Evolutionary conservation across 371 early-diverging fungal species (phyloP).

Genomic region (Mortierella sp.): DNA sequence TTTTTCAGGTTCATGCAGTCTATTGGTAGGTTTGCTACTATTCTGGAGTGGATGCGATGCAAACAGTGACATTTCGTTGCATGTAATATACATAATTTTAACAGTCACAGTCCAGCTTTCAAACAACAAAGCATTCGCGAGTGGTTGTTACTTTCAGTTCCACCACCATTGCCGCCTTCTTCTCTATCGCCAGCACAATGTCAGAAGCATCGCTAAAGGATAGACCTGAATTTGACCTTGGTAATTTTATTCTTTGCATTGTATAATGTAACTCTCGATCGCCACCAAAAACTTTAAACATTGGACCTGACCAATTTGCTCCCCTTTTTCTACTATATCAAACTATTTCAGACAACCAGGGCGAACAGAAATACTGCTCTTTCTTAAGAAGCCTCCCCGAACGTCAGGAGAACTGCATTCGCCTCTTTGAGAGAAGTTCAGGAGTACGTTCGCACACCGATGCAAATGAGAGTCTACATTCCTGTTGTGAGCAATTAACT

Average conservation of each 20-base stretch:
- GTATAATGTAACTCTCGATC: not conserved
- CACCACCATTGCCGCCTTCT: not conserved
- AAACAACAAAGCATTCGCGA: no score
- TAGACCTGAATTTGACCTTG: slow-evolving; percentile 56
- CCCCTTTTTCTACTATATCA: not conserved
- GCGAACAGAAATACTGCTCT: slow-evolving; percentile 64
- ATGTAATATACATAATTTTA: no score
- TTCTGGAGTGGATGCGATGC: no score
- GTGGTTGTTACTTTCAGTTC: not conserved
- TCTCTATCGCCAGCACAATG: slow-evolving; percentile 13
- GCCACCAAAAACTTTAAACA: slow-evolving; percentile 21
- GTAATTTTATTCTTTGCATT: slow-evolving; percentile 12
- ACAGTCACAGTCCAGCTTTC: no score
- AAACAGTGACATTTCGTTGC: no score
- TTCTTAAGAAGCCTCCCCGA: slow-evolving; percentile 64
- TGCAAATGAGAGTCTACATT: no score
- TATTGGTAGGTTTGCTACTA: not conserved
- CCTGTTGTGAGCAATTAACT: no score
- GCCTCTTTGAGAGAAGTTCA: slow-evolving; percentile 79
- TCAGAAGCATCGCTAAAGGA: slow-evolving; percentile 49
- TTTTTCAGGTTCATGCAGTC: not conserved
- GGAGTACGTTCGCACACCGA: slow-evolving; percentile 57
- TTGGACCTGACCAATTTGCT: no score
- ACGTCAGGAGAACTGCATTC: slow-evolving; percentile 61
- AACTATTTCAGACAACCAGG: slow-evolving; percentile 57